Percentiles rank a stretch among this genome's conserved stretches.
phyloP scores from a whole-genome alignment of 202 grass and related monocot species.

The Panicum hallii region DNA sequence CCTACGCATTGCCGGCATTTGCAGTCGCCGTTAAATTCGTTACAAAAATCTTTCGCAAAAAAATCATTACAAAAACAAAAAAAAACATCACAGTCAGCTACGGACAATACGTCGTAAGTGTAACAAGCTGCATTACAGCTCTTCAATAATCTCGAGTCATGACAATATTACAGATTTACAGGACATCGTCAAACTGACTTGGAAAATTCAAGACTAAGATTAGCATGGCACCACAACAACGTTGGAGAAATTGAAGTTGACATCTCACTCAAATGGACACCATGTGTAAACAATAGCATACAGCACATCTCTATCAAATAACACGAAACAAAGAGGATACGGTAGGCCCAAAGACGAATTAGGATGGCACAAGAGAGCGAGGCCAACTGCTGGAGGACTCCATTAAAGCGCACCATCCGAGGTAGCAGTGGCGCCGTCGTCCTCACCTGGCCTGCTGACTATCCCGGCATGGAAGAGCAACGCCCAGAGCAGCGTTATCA shows the following conservation, averaged over 20 bases:
- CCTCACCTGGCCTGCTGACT: neutral
- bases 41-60: too few relatives aligned
- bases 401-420: neutral
- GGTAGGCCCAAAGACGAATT: too few relatives aligned
- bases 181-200: neutral
- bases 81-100: too few relatives aligned
- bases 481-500: too few relatives aligned
- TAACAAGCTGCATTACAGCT: too few relatives aligned
- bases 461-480: neutral
- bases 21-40: too few relatives aligned
- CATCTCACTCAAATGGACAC: neutral
- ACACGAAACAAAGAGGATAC: neutral
- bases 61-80: too few relatives aligned
- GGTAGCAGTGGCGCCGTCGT: neutral
- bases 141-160: too few relatives aligned
- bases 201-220: neutral
- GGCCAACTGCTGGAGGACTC: neutral
- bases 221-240: neutral
- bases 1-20: too few relatives aligned
- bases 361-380: too few relatives aligned
- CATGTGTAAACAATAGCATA: neutral
- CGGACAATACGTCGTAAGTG: too few relatives aligned
- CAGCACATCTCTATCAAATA: neutral
- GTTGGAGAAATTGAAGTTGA: neutral
- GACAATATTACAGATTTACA: too few relatives aligned